Percentiles rank a stretch among this genome's conserved stretches.
phyloP scores from a whole-genome alignment of 768 basidiomycete genomes.

The Tulasnella sp. region DNA sequence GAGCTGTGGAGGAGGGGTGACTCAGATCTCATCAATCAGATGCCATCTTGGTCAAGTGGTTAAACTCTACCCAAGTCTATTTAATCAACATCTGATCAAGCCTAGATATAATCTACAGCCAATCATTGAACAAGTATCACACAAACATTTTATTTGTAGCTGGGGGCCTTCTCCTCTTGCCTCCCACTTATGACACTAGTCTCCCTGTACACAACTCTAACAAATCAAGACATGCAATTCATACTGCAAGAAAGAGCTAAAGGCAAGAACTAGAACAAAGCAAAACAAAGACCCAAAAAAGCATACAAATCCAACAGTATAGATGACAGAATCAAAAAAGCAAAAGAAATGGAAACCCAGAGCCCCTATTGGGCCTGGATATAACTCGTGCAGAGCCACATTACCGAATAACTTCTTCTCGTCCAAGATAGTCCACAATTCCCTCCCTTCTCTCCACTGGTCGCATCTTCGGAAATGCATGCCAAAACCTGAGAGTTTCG shows the following conservation, averaged over 20 bases:
- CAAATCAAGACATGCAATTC: background rate
- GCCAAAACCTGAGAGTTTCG: constrained; percentile 96
- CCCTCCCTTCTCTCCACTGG: constrained; percentile 21
- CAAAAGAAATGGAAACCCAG: too few species aligned
- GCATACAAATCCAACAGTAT: background rate
- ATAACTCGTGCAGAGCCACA: background rate
- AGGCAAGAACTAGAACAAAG: background rate
- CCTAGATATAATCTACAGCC: too few species aligned
- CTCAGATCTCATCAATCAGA: too few species aligned
- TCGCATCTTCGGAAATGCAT: constrained; percentile 57
- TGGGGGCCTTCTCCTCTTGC: too few species aligned
- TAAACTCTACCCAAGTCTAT: too few species aligned
- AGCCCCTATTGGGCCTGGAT: background rate
- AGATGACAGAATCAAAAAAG: background rate
- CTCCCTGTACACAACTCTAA: too few species aligned
- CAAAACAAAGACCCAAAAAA: background rate
- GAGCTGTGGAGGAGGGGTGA: too few species aligned
- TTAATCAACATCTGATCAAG: too few species aligned
- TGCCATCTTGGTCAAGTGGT: too few species aligned
- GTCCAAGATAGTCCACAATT: constrained; percentile 16
- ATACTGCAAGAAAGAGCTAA: background rate
- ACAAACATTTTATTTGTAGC: too few species aligned
- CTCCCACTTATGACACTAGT: too few species aligned
- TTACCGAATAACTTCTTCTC: constrained; percentile 9
- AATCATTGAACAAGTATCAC: too few species aligned